These are phyloP conservation scores for Immersiporthe knoxdaviesiana DNA, from an alignment of 2,329 filamentous ascomycete species.

Conservation along the genomic window DNA sequence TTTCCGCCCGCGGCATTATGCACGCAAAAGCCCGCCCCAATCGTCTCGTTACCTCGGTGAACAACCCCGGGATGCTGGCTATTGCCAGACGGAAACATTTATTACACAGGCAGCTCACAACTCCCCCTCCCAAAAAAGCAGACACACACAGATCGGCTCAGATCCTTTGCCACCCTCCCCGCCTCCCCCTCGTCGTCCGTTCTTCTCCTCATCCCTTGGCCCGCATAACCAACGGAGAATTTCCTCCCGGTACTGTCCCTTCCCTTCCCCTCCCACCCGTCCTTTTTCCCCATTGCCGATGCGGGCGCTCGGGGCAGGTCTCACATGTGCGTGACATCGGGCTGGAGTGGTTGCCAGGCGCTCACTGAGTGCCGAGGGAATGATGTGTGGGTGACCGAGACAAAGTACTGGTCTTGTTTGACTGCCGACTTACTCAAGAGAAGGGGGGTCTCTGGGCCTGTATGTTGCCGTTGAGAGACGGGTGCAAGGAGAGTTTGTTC, in stretches of 20 bases:
- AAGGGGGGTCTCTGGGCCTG: not conserved
- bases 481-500: not conserved
- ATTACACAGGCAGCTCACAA: not conserved
- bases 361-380: slow-evolving; percentile 5
- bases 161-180: too few species aligned
- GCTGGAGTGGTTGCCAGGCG: too few species aligned
- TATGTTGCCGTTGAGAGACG: not conserved
- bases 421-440: slow-evolving; percentile 1
- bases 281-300: slow-evolving; percentile 14
- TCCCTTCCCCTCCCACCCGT: not conserved
- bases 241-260: too few species aligned
- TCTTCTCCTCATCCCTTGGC: not conserved
- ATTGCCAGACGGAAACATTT: not conserved
- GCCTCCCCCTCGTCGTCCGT: not conserved
- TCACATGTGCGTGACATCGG: slow-evolving; percentile 16
- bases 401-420: not conserved
- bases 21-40: too few species aligned
- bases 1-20: too few species aligned
- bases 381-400: not conserved
- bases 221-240: not conserved
- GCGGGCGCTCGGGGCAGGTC: slow-evolving; percentile 20
- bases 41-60: not conserved
- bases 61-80: not conserved
- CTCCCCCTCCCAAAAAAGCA: not conserved
- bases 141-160: not conserved